A percentile compares a stretch with the other conserved stretches of the same genome.
These are phyloP conservation scores for Aspergillus heteromorphus DNA, from an alignment of 495 filamentous ascomycete genomes.

Conservation along the genomic window DNA sequence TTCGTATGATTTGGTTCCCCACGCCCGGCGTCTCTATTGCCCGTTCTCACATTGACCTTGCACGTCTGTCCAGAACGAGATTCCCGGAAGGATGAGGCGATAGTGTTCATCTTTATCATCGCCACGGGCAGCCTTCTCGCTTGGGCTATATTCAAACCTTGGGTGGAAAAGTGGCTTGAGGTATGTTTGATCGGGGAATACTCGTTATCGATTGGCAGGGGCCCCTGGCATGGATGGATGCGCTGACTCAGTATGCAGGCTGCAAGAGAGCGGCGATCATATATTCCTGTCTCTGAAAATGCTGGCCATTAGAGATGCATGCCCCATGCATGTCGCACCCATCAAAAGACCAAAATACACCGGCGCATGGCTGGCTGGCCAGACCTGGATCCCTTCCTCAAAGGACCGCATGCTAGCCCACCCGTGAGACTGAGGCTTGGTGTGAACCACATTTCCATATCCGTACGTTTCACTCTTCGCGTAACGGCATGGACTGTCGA, in stretches of 20 bases:
- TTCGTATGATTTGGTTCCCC: conserved; percentile 51
- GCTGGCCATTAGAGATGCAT: conserved; percentile 7
- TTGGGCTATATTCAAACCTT: conserved; percentile 70
- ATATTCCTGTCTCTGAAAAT: conserved; percentile 37
- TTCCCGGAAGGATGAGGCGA: conserved; percentile 79
- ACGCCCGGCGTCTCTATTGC: not conserved
- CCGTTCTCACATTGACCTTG: conserved; percentile 8
- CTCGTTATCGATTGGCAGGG: not conserved
- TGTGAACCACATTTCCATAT: not conserved
- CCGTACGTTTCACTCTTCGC: not conserved
- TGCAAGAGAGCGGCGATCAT: conserved; percentile 40
- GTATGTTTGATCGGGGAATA: conserved; percentile 31
- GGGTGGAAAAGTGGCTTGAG: conserved; percentile 55
- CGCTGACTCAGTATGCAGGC: conserved; percentile 24
- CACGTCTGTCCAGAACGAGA: conserved; percentile 60
- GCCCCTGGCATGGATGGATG: not conserved
- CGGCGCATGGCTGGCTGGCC: not conserved
- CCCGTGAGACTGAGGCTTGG: not conserved
- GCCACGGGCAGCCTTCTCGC: conserved; percentile 75
- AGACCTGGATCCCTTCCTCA: not conserved
- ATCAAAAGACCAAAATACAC: not conserved
- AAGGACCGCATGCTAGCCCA: not conserved
- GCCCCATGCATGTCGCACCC: not conserved
- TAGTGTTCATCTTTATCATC: conserved; percentile 88
- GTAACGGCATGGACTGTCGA: not conserved